phyloP scores from a whole-genome alignment of 2,329 filamentous ascomycete genomes.

The Elsinoe fawcettii region DNA sequence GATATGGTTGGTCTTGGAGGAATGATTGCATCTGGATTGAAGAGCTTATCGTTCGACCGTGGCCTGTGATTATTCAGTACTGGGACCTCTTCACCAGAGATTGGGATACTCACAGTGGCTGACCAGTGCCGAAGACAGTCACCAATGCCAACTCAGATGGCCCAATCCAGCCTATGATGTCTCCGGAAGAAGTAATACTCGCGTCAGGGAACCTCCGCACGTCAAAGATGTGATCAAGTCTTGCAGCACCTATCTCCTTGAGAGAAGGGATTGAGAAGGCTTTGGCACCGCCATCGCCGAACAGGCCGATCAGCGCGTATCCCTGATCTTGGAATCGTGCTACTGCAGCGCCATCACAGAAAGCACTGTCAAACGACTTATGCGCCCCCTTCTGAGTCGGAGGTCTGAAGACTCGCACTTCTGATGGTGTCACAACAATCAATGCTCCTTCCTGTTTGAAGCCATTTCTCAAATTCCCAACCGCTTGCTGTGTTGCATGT shows the following conservation, averaged over 20 bases:
- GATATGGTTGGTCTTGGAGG: slow-evolving; percentile 87
- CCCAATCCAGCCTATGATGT: slow-evolving; percentile 80
- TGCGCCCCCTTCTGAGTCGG: slow-evolving; percentile 81
- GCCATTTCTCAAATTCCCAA: slow-evolving; percentile 70
- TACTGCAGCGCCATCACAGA: slow-evolving; percentile 75
- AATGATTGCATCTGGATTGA: slow-evolving; percentile 65
- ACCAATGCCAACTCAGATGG: slow-evolving; percentile 77
- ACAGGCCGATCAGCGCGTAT: slow-evolving; percentile 72
- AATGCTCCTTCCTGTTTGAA: slow-evolving; percentile 70
- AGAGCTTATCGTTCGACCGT: slow-evolving; percentile 60
- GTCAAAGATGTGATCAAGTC: slow-evolving; percentile 62
- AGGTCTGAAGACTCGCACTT: slow-evolving; percentile 82
- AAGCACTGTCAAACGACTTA: slow-evolving; percentile 73
- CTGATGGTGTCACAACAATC: slow-evolving; percentile 64
- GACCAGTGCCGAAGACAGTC: slow-evolving; percentile 74
- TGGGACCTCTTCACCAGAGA: no score
- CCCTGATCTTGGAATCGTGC: slow-evolving; percentile 64
- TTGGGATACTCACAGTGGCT: slow-evolving; percentile 46
- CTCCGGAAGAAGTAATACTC: slow-evolving; percentile 66
- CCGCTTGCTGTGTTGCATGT: slow-evolving; percentile 62
- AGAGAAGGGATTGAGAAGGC: slow-evolving; percentile 82
- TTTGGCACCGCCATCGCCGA: slow-evolving; percentile 70
- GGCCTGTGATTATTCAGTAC: no score
- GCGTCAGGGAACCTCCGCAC: slow-evolving; percentile 61
- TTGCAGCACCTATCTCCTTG: slow-evolving; percentile 68